Evolutionary conservation across 495 filamentous ascomycete genomes (phyloP), one percentile per base, ranked within the genome.

Genomic region (Lindgomyces ingoldianus): DNA sequence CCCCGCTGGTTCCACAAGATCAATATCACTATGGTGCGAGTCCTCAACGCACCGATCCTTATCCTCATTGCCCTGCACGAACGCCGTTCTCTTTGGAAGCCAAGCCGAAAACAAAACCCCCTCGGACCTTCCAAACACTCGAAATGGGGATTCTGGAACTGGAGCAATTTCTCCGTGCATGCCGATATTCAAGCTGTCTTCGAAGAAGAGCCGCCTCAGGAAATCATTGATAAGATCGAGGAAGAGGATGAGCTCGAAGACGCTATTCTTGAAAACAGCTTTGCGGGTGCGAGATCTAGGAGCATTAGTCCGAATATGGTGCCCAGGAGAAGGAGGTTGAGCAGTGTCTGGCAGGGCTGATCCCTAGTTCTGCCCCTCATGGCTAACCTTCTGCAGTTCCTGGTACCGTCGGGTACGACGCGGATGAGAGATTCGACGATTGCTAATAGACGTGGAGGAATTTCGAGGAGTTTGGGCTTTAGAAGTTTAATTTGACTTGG

Each of bases 1-100:
- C 83, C 86, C 1, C 84, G 88, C 33, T 90, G 87, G 87, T 90
- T 90, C 65, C 88, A 91, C 75, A 91, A 90, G 70, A 83, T 90
- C 60, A 89, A 91, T 69, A 85, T 91, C 48, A 78, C 81, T 50
- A 78, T 79, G 11, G 83, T 90, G 14, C 84, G 87, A 30, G 60
- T 81, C 10, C 76, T 88, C 70, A 91, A 91, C 67, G 76, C 84
- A 1, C 88, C 88, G 0, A 69, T 91, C 4, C 77, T 91, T 0
- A 78, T 89, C 30, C 26, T 83, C 57, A 84, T 91, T 59, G 79
- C 81, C 29, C 47, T 83, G 18, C 79, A 81, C 54, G 87, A 88
- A 71, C 84, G 86, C 44, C 78, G 80, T 16, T 68, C 56, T 36
- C 72, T 78, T 19, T 78, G 76, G 76, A 71, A 72, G 25, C 42